phyloP scores from a whole-genome alignment of 2,329 filamentous ascomycete species.

The Dactylonectria macrodidyma region DNA sequence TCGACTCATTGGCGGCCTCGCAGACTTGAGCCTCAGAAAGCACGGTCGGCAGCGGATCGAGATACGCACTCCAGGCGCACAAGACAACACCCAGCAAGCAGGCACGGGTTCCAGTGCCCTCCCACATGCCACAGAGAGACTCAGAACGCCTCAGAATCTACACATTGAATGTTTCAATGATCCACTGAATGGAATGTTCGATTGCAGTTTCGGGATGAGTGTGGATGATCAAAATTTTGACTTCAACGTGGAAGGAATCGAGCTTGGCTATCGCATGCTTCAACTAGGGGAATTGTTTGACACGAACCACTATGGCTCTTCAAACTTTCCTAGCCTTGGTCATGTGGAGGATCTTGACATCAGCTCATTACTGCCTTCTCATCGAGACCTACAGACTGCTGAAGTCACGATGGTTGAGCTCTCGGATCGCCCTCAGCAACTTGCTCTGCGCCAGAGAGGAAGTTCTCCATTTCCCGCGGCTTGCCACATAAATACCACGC shows the following conservation, averaged over 20 bases:
- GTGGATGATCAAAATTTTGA: too few relatives aligned
- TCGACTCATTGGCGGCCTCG: background rate
- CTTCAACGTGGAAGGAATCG: background rate
- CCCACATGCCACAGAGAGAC: background rate
- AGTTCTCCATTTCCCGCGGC: background rate
- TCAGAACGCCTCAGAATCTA: rapidly evolving
- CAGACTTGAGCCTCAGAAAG: background rate
- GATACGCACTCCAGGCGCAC: constrained; percentile 10
- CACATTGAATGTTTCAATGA: too few relatives aligned
- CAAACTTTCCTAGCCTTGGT: background rate
- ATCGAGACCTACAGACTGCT: background rate
- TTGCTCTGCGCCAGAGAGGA: too few relatives aligned
- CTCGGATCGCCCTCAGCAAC: background rate
- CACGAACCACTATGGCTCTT: too few relatives aligned
- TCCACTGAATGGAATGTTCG: background rate
- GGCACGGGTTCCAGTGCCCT: too few relatives aligned
- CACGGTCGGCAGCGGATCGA: background rate
- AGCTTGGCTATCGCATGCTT: background rate
- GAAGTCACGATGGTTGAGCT: too few relatives aligned
- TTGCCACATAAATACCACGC: background rate
- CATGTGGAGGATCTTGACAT: background rate
- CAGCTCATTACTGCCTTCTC: background rate
- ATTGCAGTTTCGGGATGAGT: background rate
- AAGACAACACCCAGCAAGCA: background rate
- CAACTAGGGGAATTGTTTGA: too few relatives aligned